Base-by-base conservation (phyloP, 2,329 filamentous ascomycete genomes). In the Xylariaceae sp. region DNA sequence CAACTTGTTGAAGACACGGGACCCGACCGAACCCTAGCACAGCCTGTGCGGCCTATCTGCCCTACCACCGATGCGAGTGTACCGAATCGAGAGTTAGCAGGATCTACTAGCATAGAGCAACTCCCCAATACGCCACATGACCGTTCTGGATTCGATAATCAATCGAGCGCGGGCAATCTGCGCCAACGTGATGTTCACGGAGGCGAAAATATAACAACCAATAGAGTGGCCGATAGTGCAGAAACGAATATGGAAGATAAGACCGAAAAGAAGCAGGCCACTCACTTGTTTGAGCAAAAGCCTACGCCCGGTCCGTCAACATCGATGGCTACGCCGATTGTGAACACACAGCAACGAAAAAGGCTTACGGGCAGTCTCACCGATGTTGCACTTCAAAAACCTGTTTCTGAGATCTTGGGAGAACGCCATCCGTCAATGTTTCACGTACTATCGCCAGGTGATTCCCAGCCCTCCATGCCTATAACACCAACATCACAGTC, bases 401-500 rank as follows among this genome's bases (percentile, higher is more conserved):
- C 68, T 6, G 68, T 70, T 12, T 58, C 65, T 29, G 68, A 70
- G 37, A 65, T 70, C 2, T 60, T 70, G 9, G 62, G 61, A 31
- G 67, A 64, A 43, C 60, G 59, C 6, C 63, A 54, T 7, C 58
- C 59, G 37, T 26, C 54, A 2, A 26, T 41, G 19, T 44, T 47
- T 6, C 55, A 58, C 27, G 35, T 54, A 7, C 31, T 55, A 37
- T 55, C 56, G 0, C 59, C 55, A n/a, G 58, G 53, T 29, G 63
- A 65, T 46, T 59, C 58, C 31, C 61, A 63, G 43, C 50, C 56
- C 11, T 51, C 54, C 30, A 52, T 60, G 32, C 62, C 65, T 6
- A 64, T 68, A 42, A 69, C 65, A 3, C 67, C 67, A 6, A 64
- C 58, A 11, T 68, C 67, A 1, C 65, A 67, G 50, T 66, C 64